Evolutionary conservation across 2,329 filamentous ascomycete species (phyloP), one percentile per base, ranked within the genome.

Genomic region (Domatiomyces globalis): DNA sequence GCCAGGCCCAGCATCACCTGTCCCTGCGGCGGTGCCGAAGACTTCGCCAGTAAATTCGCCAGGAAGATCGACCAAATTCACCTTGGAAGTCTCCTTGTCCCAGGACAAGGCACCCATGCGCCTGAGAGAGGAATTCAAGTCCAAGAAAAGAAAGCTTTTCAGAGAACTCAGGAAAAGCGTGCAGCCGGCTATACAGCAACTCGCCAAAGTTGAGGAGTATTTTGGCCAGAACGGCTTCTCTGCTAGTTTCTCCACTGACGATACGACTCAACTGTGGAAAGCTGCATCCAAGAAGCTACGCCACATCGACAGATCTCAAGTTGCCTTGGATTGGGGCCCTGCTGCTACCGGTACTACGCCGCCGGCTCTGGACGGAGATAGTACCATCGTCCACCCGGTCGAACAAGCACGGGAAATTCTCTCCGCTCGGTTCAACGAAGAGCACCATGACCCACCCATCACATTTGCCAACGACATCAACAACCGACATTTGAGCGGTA

Each of bases 401-500:
- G 49, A 56, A 46, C 27, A 54, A 7, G 52, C 44, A 5, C 46
- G 44, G 18, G 46, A 51, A 9, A 54, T 61, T 10, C 51, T 59
- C 10, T 55, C 46, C 8, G 52, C 49, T 39, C 54, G 57, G 1
- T 61, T 61, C 45, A 49, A 56, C 2, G 53, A 58, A n/a, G 9
- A 49, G 6, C n/a, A 49, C 4, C 2, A 18, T 19, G 15, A 20
- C 7, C 54, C 57, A n/a, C 50, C 55, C 1, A 20, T 62, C 15
- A 58, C 53, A 4, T 60, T 62, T 49, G 47, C 51, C 43, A 60
- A 62, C 49, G 48, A 56, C 45, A 49, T 56, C 19, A 57, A 61
- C 25, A 47, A 53, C 7, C 48, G 42, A 45, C 54, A 52, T 9
- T 46, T 62, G 2, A 47, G 54, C 45, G 60, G 60, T 5, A 60